phyloP scores from a whole-genome alignment of 306 rosid species.

The Cucurbita argyrosperma region DNA sequence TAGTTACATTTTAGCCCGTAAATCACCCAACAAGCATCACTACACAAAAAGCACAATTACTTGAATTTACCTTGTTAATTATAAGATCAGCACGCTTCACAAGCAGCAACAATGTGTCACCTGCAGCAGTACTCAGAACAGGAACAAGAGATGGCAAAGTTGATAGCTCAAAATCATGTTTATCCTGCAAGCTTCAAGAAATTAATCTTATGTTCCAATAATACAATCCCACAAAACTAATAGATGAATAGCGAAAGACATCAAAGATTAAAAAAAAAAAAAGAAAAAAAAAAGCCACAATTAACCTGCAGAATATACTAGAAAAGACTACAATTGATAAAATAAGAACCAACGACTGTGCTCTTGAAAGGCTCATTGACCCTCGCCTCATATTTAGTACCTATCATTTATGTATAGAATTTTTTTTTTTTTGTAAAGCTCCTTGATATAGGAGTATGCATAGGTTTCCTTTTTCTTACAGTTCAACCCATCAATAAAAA shows the following conservation, averaged over 20 bases:
- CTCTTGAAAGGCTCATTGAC: too few species aligned
- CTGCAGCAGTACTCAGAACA: slow-evolving; percentile 66
- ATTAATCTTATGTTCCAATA: slow-evolving; percentile 2
- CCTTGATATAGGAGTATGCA: neutral
- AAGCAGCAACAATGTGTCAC: slow-evolving; percentile 80
- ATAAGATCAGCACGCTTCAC: slow-evolving; percentile 83
- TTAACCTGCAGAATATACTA: neutral
- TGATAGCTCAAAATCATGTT: slow-evolving; percentile 81
- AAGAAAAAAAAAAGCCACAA: neutral
- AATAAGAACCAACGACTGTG: neutral
- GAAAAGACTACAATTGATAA: neutral
- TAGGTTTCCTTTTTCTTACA: neutral
- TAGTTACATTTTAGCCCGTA: neutral
- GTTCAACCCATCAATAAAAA: neutral
- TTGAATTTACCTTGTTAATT: slow-evolving; percentile 55
- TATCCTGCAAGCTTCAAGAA: slow-evolving; percentile 40
- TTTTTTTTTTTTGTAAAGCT: neutral
- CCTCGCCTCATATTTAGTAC: neutral
- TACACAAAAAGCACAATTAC: neutral
- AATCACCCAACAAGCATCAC: neutral
- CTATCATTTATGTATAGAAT: neutral
- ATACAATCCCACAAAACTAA: neutral
- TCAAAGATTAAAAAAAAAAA: neutral
- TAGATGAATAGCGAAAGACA: neutral
- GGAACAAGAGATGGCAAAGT: slow-evolving; percentile 96